Conservation (phyloP, 148 eudicot genomes). For the Drosera capensis region DNA sequence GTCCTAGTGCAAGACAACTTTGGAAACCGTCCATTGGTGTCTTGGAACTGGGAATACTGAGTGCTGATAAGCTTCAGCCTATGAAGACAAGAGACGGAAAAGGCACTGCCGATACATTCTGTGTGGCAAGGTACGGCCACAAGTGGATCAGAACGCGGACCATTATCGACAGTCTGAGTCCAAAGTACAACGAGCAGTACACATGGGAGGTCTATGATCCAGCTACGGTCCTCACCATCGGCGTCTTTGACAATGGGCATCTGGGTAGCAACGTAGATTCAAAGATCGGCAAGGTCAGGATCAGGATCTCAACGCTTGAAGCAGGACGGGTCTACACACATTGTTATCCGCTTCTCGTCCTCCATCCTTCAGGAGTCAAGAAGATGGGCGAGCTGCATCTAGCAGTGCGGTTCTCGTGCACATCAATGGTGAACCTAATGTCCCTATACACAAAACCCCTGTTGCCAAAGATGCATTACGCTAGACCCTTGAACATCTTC, state of each 20-base stretch:
- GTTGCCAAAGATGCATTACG: conserved; percentile 79
- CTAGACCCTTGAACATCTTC: conserved; percentile 34
- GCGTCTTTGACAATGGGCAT: conserved; percentile 62
- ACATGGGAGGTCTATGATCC: conserved; percentile 89
- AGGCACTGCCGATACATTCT: conserved; percentile 68
- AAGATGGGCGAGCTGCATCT: conserved; percentile 85
- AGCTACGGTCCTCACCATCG: conserved; percentile 72
- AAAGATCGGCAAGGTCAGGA: conserved; percentile 58
- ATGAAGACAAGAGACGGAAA: conserved; percentile 61
- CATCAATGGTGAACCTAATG: conserved; percentile 47
- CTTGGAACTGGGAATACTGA: conserved; percentile 62
- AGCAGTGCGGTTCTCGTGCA: conserved; percentile 74
- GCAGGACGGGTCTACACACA: conserved; percentile 80
- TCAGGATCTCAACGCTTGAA: conserved; percentile 76
- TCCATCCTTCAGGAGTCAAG: conserved; percentile 69
- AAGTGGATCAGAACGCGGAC: conserved; percentile 86
- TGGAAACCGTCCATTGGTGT: conserved; percentile 74
- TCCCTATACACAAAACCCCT: conserved; percentile 43
- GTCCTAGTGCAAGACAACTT: conserved; percentile 67
- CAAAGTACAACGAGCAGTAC: conserved; percentile 80
- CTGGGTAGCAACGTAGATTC: conserved; percentile 30
- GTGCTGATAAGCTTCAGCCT: conserved; percentile 48
- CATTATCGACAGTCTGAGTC: conserved; percentile 51
- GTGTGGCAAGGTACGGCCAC: conserved; percentile 81
- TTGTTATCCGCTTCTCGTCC: conserved; percentile 60